These are phyloP conservation scores for Ophiocordyceps camponoti-rufipedis DNA, from an alignment of 2,329 filamentous ascomycete genomes.

Conservation along the genomic window DNA sequence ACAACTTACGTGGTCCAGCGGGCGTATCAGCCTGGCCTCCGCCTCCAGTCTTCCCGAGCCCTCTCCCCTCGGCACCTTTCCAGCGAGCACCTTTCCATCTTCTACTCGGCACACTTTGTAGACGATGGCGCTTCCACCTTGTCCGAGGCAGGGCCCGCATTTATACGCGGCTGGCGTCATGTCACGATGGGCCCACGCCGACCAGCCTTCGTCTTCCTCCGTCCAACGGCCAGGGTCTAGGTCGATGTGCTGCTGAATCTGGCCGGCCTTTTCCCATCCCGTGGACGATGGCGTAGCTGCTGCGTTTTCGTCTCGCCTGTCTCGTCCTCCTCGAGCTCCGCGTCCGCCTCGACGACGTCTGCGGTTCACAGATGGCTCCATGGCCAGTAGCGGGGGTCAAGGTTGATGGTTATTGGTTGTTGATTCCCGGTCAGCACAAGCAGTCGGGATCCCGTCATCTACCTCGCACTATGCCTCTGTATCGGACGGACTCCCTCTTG, in stretches of 20 bases:
- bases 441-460: too few species aligned
- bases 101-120: conserved; percentile 10
- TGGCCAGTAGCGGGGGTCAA: too few species aligned
- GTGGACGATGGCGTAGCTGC: background rate
- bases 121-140: conserved; percentile 11
- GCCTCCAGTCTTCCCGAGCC: conserved; percentile 5
- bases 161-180: conserved; percentile 7
- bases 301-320: too few species aligned
- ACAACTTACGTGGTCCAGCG: conserved; percentile 10
- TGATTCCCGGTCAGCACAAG: too few species aligned
- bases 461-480: too few species aligned
- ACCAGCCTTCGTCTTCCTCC: conserved; percentile 4
- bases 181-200: conserved; percentile 3
- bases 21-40: conserved; percentile 8
- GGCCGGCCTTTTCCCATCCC: background rate
- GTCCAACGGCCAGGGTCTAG: conserved; percentile 5
- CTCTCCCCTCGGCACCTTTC: conserved; percentile 8
- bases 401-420: too few species aligned
- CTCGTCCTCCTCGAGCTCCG: too few species aligned
- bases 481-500: too few species aligned
- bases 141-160: conserved; percentile 8
- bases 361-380: too few species aligned
- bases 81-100: conserved; percentile 11
- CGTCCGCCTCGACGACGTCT: too few species aligned
- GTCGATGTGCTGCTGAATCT: background rate